phyloP scores from a whole-genome alignment of 805 yeast species.

The Metschnikowia lachancei region DNA sequence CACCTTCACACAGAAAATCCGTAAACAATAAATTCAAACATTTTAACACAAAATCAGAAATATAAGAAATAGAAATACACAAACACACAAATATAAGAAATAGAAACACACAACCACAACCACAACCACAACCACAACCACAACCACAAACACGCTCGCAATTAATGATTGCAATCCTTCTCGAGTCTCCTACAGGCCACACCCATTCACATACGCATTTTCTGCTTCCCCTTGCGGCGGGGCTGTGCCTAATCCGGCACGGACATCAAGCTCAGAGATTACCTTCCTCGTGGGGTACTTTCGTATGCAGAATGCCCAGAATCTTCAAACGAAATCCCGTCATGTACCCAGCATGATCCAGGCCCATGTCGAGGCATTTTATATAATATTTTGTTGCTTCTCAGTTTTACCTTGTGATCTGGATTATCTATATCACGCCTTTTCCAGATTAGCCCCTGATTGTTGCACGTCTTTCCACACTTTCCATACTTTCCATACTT shows the following conservation, averaged over 20 bases:
- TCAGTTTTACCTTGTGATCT: not conserved
- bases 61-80: too few species aligned
- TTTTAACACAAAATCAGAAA: too few species aligned
- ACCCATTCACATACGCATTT: not conserved
- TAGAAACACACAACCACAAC: too few species aligned
- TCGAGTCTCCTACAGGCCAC: not conserved
- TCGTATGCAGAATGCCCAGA: conserved; percentile 10
- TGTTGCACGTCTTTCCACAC: too few species aligned
- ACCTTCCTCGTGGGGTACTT: conserved; percentile 9
- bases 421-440: not conserved
- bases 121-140: too few species aligned
- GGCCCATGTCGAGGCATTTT: conserved; percentile 4
- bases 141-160: too few species aligned
- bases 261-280: not conserved
- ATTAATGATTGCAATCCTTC: too few species aligned
- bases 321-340: conserved; percentile 1
- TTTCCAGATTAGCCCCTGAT: too few species aligned
- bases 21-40: too few species aligned
- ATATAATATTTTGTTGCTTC: not conserved
- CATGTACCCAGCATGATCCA: not conserved
- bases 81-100: too few species aligned
- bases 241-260: conserved; percentile 7
- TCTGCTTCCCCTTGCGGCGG: conserved; percentile 2
- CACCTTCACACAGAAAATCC: too few species aligned
- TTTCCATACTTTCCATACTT: too few species aligned